Base-by-base conservation (phyloP, 306 rosid species). In the Corylus avellana region DNA sequence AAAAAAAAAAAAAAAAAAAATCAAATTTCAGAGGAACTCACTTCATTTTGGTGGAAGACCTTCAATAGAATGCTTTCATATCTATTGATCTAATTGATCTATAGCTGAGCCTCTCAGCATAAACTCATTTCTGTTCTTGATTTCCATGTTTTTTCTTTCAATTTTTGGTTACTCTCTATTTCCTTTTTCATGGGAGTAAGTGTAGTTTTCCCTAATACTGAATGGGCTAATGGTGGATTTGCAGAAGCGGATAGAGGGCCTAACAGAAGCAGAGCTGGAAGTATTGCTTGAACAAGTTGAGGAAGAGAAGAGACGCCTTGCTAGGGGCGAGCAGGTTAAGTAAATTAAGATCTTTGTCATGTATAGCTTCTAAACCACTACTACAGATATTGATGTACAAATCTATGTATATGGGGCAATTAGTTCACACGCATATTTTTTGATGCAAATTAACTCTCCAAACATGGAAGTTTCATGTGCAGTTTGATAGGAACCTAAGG, bases 221-320 rank as follows among this genome's bases (percentile, higher is more conserved):
- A 78, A 46, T 62, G 8, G 44, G 56, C 10, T 63, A 20, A 59
- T 66, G 75, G 68, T 82, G 77, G 56, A 80, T 89, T n/a, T 90
- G 91, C 97, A 95, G 98, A 95, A 92, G 82, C 90, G 98, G 70
- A 83, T 95, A 75, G 97, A 95, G 64, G 89, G 97, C 82, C 92
- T 95, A 71, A 91, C 98, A 44, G 98, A 92, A 88, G 98, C 98
- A 75, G 98, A 95, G 75, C 85, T 95, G 37, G 83, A 88, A 84
- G 93, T 86, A 55, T 84, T 95, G 90, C 92, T 95, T 66, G 95
- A 91, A 87, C 97, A 92, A 84, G 92, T 95, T 55, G 98, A 91
- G 87, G 98, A 95, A 86, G 98, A 95, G 86, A 95, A 95, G 89
- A 85, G 86, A 72, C 91, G 89, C 76, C 42, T 82, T 72, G 75